phyloP scores from a whole-genome alignment of 2,329 filamentous ascomycete genomes.

The Neopestalotiopsis sp. region DNA sequence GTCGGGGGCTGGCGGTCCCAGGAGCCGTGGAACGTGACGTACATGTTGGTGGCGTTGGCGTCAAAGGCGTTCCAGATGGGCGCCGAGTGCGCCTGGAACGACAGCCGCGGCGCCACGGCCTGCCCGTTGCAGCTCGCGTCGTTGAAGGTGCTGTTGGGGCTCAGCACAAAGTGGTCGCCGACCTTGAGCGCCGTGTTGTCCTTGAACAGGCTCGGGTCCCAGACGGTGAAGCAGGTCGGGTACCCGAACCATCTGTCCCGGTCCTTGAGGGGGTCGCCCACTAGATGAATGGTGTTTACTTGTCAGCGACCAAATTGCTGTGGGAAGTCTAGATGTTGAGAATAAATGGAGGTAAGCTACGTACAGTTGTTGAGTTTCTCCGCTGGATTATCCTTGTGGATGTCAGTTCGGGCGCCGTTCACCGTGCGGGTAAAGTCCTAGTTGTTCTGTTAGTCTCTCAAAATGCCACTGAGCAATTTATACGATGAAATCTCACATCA shows the following conservation, averaged over 20 bases:
- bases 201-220: conserved; percentile 45
- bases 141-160: conserved; percentile 34
- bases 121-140: conserved; percentile 29
- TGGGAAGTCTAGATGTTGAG: not conserved
- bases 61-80: conserved; percentile 70
- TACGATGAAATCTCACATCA: conserved; percentile 50
- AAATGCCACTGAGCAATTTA: conserved; percentile 45
- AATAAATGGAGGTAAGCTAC: not conserved
- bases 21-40: conserved; percentile 67
- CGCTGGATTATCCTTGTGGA: conserved; percentile 66
- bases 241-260: conserved; percentile 63
- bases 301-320: conserved; percentile 30
- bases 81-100: conserved; percentile 62
- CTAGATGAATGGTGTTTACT: conserved; percentile 28
- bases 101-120: conserved; percentile 49
- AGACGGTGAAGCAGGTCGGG: conserved; percentile 49
- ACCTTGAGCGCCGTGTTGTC: conserved; percentile 37
- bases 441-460: conserved; percentile 23
- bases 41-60: conserved; percentile 59
- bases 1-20: conserved; percentile 47
- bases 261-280: conserved; percentile 60
- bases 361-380: conserved; percentile 67
- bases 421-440: conserved; percentile 54
- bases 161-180: conserved; percentile 40
- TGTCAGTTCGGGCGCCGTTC: conserved; percentile 43